These are phyloP conservation scores for Salix caprea DNA, from an alignment of 345 rosid species.

Conservation along the genomic window DNA sequence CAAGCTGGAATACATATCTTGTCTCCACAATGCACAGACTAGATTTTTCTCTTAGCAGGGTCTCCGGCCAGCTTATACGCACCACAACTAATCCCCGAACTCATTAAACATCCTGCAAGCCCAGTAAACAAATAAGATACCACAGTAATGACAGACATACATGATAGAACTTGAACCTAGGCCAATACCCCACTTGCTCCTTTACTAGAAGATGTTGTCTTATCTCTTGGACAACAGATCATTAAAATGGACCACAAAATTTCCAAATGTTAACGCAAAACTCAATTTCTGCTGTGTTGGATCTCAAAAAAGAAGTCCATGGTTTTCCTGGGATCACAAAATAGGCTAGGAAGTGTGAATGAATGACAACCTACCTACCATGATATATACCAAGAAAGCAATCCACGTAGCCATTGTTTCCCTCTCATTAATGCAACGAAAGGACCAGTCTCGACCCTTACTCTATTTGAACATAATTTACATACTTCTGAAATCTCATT, in stretches of 20 bases:
- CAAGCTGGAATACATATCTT: no score
- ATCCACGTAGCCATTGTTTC: not conserved
- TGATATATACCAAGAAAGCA: not conserved
- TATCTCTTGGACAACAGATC: no score
- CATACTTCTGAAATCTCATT: not conserved
- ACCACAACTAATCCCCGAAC: no score
- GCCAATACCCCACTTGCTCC: no score
- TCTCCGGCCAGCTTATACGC: no score
- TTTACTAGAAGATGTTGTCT: no score
- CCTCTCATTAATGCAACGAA: not conserved
- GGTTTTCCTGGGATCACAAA: not conserved
- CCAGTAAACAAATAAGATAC: no score
- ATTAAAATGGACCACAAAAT: not conserved
- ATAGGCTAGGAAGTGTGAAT: not conserved
- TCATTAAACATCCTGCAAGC: no score
- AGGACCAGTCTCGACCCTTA: not conserved
- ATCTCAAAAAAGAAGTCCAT: not conserved
- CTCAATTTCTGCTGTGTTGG: not conserved
- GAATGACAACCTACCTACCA: no score
- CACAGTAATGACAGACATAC: accelerated
- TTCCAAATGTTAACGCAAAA: not conserved
- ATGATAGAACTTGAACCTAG: no score
- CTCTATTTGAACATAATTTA: not conserved
- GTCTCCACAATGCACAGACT: no score
- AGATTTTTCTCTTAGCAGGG: no score